Evolutionary conservation across 768 basidiomycete species (phyloP).

Genomic region (Kwoniella newhampshirensis): DNA sequence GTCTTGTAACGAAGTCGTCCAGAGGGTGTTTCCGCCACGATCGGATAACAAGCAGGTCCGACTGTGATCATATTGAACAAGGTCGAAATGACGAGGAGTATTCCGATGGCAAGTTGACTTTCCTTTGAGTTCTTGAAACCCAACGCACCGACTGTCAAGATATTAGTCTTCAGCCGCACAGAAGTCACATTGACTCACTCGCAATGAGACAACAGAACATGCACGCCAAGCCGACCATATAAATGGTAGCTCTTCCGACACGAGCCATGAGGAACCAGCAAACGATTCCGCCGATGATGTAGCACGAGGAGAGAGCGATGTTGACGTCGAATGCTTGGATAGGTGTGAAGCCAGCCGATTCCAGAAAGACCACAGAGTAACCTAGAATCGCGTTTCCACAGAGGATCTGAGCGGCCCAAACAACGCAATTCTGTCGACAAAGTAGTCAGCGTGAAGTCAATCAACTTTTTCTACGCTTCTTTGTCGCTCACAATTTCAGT

Average conservation of each 20-base stretch:
- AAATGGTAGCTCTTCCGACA: constrained; percentile 32
- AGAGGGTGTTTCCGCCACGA: constrained; percentile 36
- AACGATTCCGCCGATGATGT: constrained; percentile 31
- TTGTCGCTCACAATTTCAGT: constrained; percentile 40
- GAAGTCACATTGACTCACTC: constrained; percentile 16
- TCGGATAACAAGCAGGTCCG: constrained; percentile 34
- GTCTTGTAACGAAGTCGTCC: constrained; percentile 47
- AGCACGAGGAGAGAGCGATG: constrained; percentile 29
- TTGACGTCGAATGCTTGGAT: constrained; percentile 33
- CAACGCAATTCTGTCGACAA: constrained; percentile 19
- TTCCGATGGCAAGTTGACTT: constrained; percentile 29
- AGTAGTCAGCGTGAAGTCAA: background rate
- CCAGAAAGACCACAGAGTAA: constrained; percentile 35
- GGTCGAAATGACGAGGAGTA: constrained; percentile 35
- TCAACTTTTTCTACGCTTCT: too few species aligned
- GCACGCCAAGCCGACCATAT: constrained; percentile 32
- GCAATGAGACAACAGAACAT: constrained; percentile 29
- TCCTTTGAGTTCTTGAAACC: constrained; percentile 4
- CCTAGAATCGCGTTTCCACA: constrained; percentile 42
- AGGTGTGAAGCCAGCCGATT: constrained; percentile 26
- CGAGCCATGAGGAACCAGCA: constrained; percentile 34
- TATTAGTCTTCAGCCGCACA: background rate
- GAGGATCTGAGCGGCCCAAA: constrained; percentile 46
- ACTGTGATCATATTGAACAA: constrained; percentile 34
- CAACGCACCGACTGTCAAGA: constrained; percentile 6